These are phyloP conservation scores for Umbelopsis sp. DNA, from an alignment of 192 early-diverging fungal species.

Conservation along the genomic window DNA sequence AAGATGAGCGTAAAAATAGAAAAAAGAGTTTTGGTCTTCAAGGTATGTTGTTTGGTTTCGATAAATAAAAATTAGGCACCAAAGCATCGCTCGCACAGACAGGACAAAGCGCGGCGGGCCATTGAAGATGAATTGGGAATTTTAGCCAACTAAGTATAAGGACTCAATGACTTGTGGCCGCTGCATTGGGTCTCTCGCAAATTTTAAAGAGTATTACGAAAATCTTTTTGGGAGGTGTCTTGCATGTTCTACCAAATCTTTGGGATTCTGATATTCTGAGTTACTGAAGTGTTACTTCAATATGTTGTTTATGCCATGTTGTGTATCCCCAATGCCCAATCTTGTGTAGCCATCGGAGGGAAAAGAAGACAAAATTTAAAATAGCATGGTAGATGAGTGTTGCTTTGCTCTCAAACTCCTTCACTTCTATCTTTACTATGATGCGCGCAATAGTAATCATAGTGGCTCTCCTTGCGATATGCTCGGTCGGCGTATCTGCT, in stretches of 20 bases:
- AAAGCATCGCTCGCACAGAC: too few relatives aligned
- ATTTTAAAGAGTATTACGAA: too few relatives aligned
- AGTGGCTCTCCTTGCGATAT: not conserved
- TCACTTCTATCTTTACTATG: not conserved
- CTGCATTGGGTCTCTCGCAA: too few relatives aligned
- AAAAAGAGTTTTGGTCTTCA: too few relatives aligned
- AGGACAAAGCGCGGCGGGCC: too few relatives aligned
- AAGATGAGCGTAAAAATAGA: too few relatives aligned
- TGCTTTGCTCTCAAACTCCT: not conserved
- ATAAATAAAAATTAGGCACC: too few relatives aligned
- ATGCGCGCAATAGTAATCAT: not conserved
- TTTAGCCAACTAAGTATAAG: too few relatives aligned
- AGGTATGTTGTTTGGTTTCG: too few relatives aligned
- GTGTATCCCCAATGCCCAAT: not conserved
- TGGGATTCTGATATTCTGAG: not conserved
- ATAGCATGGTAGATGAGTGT: not conserved
- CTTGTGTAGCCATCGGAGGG: conserved; percentile 14
- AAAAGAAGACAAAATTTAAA: not conserved
- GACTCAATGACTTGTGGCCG: too few relatives aligned
- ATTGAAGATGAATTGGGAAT: too few relatives aligned
- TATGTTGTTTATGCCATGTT: not conserved
- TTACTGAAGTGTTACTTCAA: not conserved
- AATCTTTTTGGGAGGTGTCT: too few relatives aligned
- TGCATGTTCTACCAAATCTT: not conserved
- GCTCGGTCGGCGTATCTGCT: not conserved